Conservation (phyloP, 495 filamentous ascomycete species). For the Penicillium robsamsonii region DNA sequence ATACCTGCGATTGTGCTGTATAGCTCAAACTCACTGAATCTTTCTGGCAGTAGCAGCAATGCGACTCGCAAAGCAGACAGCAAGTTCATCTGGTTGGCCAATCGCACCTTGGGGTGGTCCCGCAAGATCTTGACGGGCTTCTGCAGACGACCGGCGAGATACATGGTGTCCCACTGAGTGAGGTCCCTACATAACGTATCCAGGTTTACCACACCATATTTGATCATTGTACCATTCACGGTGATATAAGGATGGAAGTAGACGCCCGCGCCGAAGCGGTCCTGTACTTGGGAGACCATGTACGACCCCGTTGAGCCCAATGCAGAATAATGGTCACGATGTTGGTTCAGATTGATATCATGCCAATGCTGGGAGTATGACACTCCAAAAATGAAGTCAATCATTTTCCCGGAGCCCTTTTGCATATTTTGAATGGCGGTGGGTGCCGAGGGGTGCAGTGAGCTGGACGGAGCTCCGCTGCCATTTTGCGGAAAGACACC, state of each 20-base stretch:
- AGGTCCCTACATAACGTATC: constrained; percentile 84
- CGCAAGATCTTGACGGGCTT: constrained; percentile 97
- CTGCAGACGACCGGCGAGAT: constrained; percentile 89
- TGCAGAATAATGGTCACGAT: constrained; percentile 88
- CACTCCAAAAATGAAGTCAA: constrained; percentile 97
- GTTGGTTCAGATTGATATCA: constrained; percentile 79
- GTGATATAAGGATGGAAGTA: constrained; percentile 97
- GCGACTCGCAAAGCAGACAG: constrained; percentile 87
- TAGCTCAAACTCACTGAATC: constrained; percentile 82
- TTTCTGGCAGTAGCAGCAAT: constrained; percentile 75
- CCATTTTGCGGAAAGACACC: constrained; percentile 87
- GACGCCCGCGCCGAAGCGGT: constrained; percentile 84
- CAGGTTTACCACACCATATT: constrained; percentile 94
- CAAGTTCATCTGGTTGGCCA: constrained; percentile 94
- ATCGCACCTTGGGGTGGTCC: constrained; percentile 84
- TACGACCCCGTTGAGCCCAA: constrained; percentile 83
- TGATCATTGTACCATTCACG: constrained; percentile 94
- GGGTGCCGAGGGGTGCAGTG: constrained; percentile 72
- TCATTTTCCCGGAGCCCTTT: constrained; percentile 87
- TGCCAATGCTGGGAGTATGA: constrained; percentile 97
- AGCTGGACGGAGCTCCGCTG: constrained; percentile 41
- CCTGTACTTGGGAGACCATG: constrained; percentile 78
- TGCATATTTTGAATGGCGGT: constrained; percentile 76
- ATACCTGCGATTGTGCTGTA: constrained; percentile 88
- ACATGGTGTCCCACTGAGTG: constrained; percentile 85